A percentile compares a stretch with the other conserved stretches of the same genome.
Conservation (phyloP, 257 asterid genomes). For the Solanum etuberosum region DNA sequence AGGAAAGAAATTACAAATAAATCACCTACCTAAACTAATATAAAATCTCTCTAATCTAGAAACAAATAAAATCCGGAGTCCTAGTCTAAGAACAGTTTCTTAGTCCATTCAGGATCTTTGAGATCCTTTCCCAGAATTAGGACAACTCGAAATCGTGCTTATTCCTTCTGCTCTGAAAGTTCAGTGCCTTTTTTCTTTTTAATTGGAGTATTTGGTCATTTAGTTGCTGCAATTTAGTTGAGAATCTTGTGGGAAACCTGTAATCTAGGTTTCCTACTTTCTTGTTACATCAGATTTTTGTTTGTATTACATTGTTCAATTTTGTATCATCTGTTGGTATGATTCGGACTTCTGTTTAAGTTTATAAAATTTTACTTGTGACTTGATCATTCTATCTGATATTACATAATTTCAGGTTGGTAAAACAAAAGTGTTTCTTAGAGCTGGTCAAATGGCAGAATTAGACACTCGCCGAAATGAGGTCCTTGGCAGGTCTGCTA, state of each 20-base stretch:
- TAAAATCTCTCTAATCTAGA: not conserved
- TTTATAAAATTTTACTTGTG: not conserved
- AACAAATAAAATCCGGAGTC: not conserved
- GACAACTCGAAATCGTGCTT: not conserved
- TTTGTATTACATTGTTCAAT: not conserved
- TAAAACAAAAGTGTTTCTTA: slow-evolving; percentile 76
- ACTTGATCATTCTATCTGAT: not conserved
- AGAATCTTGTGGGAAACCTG: not conserved
- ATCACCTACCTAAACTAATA: not conserved
- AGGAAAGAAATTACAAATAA: not conserved
- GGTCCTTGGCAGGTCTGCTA: slow-evolving; percentile 76
- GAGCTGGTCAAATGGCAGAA: slow-evolving; percentile 97
- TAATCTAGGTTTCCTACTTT: not conserved
- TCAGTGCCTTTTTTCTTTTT: not conserved
- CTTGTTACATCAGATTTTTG: not conserved
- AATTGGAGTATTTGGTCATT: not conserved
- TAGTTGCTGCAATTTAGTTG: not conserved
- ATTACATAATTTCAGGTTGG: slow-evolving; percentile 52
- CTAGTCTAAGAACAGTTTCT: not conserved
- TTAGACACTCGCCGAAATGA: slow-evolving; percentile 53
- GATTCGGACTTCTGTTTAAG: not conserved
- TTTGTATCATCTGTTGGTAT: not conserved
- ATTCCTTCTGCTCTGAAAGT: not conserved
- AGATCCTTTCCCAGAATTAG: not conserved
- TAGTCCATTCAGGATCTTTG: not conserved